Evolutionary conservation across 805 yeast species (phyloP).

Genomic region (Cyberlindnera mississippiensis): DNA sequence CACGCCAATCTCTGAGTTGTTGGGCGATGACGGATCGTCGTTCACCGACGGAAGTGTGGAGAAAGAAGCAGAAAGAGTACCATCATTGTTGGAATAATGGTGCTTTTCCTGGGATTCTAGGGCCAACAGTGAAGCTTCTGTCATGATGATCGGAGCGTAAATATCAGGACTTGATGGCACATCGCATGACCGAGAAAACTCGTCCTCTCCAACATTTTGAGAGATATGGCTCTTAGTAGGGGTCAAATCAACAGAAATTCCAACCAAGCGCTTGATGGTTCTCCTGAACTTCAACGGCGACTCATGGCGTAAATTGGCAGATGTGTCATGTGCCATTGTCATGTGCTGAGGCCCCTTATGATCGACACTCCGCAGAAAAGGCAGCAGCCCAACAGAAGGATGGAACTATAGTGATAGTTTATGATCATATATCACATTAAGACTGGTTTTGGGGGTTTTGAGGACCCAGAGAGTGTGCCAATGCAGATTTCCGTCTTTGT

Average conservation of each 20-base stretch:
- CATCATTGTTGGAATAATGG: too few species aligned
- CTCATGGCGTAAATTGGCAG: background rate
- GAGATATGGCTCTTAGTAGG: background rate
- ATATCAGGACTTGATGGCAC: too few species aligned
- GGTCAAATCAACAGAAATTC: background rate
- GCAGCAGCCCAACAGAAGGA: too few species aligned
- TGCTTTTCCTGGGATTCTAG: too few species aligned
- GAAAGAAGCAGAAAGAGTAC: background rate
- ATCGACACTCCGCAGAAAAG: background rate
- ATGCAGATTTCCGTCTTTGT: background rate
- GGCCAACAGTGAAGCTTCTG: too few species aligned
- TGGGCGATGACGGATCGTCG: background rate
- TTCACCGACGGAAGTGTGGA: background rate
- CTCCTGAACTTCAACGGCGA: constrained; percentile 1
- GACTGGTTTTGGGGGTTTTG: too few species aligned
- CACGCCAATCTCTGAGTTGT: background rate
- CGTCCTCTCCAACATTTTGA: too few species aligned
- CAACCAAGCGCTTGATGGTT: background rate
- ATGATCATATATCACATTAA: too few species aligned
- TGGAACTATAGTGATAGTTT: too few species aligned
- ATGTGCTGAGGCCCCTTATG: background rate
- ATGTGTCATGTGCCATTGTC: background rate
- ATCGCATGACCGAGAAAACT: too few species aligned
- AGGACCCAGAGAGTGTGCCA: too few species aligned
- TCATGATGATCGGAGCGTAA: too few species aligned